These are phyloP conservation scores for Pythium brachiatum DNA, from an alignment of 352 stramenopile genomes.

Conservation along the genomic window DNA sequence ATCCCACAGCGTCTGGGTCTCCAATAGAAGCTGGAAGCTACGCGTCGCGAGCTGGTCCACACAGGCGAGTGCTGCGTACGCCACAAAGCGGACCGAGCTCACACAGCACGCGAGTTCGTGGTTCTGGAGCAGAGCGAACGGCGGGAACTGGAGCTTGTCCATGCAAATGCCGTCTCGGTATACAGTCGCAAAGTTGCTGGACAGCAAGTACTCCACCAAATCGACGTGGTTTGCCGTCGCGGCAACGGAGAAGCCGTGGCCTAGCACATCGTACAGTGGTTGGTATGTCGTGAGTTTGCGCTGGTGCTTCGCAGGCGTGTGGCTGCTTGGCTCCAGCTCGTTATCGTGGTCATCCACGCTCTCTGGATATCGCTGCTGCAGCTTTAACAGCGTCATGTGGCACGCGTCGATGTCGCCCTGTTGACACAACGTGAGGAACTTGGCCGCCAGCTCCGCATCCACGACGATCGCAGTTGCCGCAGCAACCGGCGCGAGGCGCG, in stretches of 20 bases:
- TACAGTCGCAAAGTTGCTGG: slow-evolving; percentile 4
- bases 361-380: slow-evolving; percentile 20
- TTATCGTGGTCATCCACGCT: background rate
- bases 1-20: slow-evolving; percentile 12
- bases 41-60: slow-evolving; percentile 20
- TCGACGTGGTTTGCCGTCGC: slow-evolving; percentile 19
- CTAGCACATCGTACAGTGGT: slow-evolving; percentile 23
- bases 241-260: slow-evolving; percentile 11
- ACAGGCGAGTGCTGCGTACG: slow-evolving; percentile 23
- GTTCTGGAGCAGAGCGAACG: slow-evolving; percentile 2
- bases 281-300: slow-evolving; percentile 4
- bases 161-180: slow-evolving; percentile 20
- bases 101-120: slow-evolving; percentile 15
- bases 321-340: background rate
- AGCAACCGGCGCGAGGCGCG: background rate
- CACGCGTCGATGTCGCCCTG: slow-evolving; percentile 20
- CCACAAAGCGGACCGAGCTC: slow-evolving; percentile 18
- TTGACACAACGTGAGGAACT: slow-evolving; percentile 11
- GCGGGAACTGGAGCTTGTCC: slow-evolving; percentile 8
- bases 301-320: background rate
- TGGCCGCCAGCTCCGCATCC: slow-evolving; percentile 6
- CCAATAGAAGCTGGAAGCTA: slow-evolving; percentile 16
- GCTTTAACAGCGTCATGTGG: slow-evolving; percentile 15
- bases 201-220: slow-evolving; percentile 25
- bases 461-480: slow-evolving; percentile 4